A percentile compares a stretch with the other conserved stretches of the same genome.
phyloP scores from a whole-genome alignment of 2,329 filamentous ascomycete genomes.

The Fusarium tanahbumbuense region DNA sequence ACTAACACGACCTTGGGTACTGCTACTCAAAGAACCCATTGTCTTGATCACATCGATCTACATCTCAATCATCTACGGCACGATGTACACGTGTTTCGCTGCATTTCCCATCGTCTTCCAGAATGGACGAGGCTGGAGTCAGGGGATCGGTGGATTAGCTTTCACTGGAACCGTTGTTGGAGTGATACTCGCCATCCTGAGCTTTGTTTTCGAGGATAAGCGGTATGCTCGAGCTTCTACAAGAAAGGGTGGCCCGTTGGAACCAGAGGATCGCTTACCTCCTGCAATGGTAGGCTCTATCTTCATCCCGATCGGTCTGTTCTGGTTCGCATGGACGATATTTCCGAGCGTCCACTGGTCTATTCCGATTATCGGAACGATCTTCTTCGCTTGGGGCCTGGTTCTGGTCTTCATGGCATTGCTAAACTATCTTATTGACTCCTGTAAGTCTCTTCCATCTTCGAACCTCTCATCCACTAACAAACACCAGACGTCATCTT shows the following conservation, averaged over 20 bases:
- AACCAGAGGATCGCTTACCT: slow-evolving; percentile 5
- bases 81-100: slow-evolving; percentile 30
- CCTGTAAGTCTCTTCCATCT: not conserved
- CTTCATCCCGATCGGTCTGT: slow-evolving; percentile 3
- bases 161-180: slow-evolving; percentile 19
- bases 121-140: slow-evolving; percentile 15
- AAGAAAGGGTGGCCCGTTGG: not conserved
- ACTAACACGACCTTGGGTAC: slow-evolving; percentile 70
- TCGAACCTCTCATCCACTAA: too few species aligned
- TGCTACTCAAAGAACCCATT: slow-evolving; percentile 77
- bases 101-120: slow-evolving; percentile 31
- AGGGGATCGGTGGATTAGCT: slow-evolving; percentile 10
- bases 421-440: slow-evolving; percentile 20
- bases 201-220: slow-evolving; percentile 6
- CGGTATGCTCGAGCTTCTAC: not conserved
- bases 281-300: slow-evolving; percentile 19
- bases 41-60: slow-evolving; percentile 73
- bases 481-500: slow-evolving; percentile 4
- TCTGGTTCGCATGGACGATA: slow-evolving; percentile 30
- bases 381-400: slow-evolving; percentile 15
- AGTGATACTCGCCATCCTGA: not conserved
- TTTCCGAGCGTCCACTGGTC: slow-evolving; percentile 10
- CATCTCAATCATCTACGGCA: slow-evolving; percentile 62
- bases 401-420: slow-evolving; percentile 25
- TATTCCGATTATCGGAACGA: slow-evolving; percentile 1